Evolutionary conservation across 2,329 filamentous ascomycete genomes (phyloP).

Genomic region (Cryphonectria naterciae): DNA sequence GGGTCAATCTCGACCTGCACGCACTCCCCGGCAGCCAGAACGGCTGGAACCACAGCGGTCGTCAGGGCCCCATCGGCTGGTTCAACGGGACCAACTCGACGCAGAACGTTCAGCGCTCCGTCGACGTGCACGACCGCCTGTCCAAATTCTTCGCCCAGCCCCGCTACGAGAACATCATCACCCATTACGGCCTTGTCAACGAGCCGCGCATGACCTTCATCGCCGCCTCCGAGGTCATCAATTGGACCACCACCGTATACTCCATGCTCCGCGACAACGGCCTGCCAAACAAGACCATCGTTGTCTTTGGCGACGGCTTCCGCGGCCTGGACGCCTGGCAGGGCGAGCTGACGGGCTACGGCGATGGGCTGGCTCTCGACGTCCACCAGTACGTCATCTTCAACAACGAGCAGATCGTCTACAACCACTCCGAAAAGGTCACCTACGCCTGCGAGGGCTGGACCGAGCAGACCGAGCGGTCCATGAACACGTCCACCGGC

Average conservation of each 20-base stretch:
- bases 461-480: slow-evolving; percentile 75
- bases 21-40: slow-evolving; percentile 93
- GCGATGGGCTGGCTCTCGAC: slow-evolving; percentile 79
- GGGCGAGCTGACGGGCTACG: slow-evolving; percentile 72
- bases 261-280: slow-evolving; percentile 76
- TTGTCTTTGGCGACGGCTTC: slow-evolving; percentile 95
- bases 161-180: slow-evolving; percentile 88
- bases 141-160: slow-evolving; percentile 92
- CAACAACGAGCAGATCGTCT: slow-evolving; percentile 83
- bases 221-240: slow-evolving; percentile 66
- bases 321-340: slow-evolving; percentile 91
- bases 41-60: slow-evolving; percentile 95
- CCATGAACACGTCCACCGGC: slow-evolving; percentile 73
- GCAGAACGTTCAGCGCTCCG: slow-evolving; percentile 76
- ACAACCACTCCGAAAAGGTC: slow-evolving; percentile 81
- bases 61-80: slow-evolving; percentile 81
- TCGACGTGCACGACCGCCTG: slow-evolving; percentile 85
- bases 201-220: slow-evolving; percentile 88
- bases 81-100: slow-evolving; percentile 85
- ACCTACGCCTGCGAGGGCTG: slow-evolving; percentile 86
- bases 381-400: slow-evolving; percentile 99
- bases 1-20: slow-evolving; percentile 92
- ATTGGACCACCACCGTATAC: slow-evolving; percentile 80
- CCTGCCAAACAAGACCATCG: slow-evolving; percentile 61
- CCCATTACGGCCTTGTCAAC: slow-evolving; percentile 93